These are phyloP conservation scores for Paraphoma sp. DNA, from an alignment of 2,329 filamentous ascomycete species.

Conservation along the genomic window DNA sequence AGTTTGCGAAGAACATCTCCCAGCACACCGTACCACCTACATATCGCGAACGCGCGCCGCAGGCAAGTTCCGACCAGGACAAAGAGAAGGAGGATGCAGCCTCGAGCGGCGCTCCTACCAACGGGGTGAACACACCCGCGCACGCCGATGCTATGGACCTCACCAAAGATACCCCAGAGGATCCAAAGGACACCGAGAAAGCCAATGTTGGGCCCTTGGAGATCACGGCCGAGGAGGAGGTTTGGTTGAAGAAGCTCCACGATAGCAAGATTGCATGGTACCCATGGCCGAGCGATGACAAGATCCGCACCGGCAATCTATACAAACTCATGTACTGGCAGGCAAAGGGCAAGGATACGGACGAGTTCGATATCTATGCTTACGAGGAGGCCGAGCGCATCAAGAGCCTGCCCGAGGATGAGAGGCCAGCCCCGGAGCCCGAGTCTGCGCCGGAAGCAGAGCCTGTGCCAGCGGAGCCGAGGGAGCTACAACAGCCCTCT, in stretches of 20 bases:
- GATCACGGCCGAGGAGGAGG: constrained; percentile 39
- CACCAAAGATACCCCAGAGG: constrained; percentile 27
- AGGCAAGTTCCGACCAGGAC: constrained; percentile 21
- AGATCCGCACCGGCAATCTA: constrained; percentile 72
- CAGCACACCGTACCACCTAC: constrained; percentile 78
- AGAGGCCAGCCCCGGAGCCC: background rate
- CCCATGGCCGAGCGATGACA: constrained; percentile 77
- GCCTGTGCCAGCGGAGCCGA: background rate
- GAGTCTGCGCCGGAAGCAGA: background rate
- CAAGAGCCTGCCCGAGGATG: background rate
- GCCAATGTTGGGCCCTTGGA: constrained; percentile 18
- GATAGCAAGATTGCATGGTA: constrained; percentile 59
- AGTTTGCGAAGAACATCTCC: constrained; percentile 79
- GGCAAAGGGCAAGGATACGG: constrained; percentile 26
- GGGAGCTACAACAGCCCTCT: background rate
- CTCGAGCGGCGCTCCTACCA: constrained; percentile 33
- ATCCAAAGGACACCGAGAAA: constrained; percentile 17
- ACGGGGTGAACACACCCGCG: constrained; percentile 38
- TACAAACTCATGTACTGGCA: constrained; percentile 33
- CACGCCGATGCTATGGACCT: constrained; percentile 30
- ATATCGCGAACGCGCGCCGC: constrained; percentile 41
- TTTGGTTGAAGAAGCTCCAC: constrained; percentile 43
- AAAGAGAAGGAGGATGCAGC: constrained; percentile 25
- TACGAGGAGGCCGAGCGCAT: constrained; percentile 26
- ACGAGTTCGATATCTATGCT: constrained; percentile 30